Percentiles rank a stretch among this genome's conserved stretches.
These are phyloP conservation scores for Cyberlindnera misumaiensis DNA, from an alignment of 805 yeast genomes.

Conservation along the genomic window DNA sequence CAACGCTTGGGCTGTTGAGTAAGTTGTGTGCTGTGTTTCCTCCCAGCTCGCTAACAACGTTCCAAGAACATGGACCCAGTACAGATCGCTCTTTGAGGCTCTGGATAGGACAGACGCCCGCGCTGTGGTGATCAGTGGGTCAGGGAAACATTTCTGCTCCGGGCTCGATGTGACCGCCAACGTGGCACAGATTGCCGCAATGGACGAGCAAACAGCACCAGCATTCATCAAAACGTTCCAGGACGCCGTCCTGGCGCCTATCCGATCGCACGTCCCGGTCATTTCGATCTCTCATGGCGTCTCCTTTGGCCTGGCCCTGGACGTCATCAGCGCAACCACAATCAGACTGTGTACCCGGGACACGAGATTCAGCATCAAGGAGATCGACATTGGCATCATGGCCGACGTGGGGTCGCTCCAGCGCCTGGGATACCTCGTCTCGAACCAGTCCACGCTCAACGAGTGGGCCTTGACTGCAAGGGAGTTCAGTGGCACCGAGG, in stretches of 20 bases:
- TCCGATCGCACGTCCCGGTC: conserved; percentile 48
- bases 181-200: conserved; percentile 11
- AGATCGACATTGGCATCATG: conserved; percentile 65
- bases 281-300: conserved; percentile 63
- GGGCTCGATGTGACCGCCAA: conserved; percentile 52
- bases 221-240: conserved; percentile 52
- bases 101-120: conserved; percentile 39
- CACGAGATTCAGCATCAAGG: conserved; percentile 53
- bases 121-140: conserved; percentile 50
- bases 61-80: conserved; percentile 54
- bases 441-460: conserved; percentile 49
- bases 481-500: conserved; percentile 47
- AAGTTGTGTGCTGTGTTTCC: background rate
- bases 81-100: conserved; percentile 36
- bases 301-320: conserved; percentile 60
- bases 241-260: conserved; percentile 41
- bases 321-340: conserved; percentile 51
- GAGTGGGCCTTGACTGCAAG: conserved; percentile 61
- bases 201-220: conserved; percentile 22
- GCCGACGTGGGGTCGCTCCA: conserved; percentile 79
- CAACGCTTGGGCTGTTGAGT: conserved; percentile 48
- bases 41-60: background rate
- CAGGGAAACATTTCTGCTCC: conserved; percentile 50
- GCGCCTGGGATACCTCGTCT: conserved; percentile 48
- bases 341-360: conserved; percentile 51